Base-by-base conservation (phyloP, 768 basidiomycete genomes). In the Mycena polygramma region DNA sequence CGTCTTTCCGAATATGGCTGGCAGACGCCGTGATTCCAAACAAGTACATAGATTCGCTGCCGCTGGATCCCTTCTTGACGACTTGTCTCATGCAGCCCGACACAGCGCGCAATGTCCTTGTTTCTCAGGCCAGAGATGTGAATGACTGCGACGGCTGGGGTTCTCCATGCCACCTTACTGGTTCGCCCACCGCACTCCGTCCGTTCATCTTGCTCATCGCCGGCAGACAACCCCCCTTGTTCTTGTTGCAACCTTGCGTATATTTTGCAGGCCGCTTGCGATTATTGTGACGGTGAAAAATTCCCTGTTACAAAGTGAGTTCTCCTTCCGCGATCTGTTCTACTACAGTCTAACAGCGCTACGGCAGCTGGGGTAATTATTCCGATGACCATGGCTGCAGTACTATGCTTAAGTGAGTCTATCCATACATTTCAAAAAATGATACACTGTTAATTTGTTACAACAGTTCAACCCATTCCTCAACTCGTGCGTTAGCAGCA, bases 21-120 rank as follows among this genome's bases (percentile, higher is more conserved):
- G 64, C 57, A 64, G 46, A 66, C 69, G 69, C 59, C 64, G 66
- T 71, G 54, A 53, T 66, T 36, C 51, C 52, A 65, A 70, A 63
- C 68, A 58, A 59, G 69, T 70, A 65, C 53, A 41, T 43, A 65
- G 24, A 35, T 24, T 46, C 57, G 20, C 22, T 37, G 45, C 59
- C 64, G 36, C 30, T n/a, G 14, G 36, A 26, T 46, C 22, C 48
- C 30, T 43, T n/a, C 20, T 39, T 48, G 30, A 54, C 41, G 36
- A 52, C n/a, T 24, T 37, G 41, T 15, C 30, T 39, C 24, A 70
- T 65, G 57, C 69, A 70, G 69, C 51, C 26, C 52, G 57, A 49
- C 48, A 49, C 61, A 58, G 53, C 4, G 11, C 30, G 14, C 35
- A 30, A 48, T 4, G 4, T 8, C 13, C 36, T 8, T n/a, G 20